These are phyloP conservation scores for Nakazawaea pomicola DNA, from an alignment of 805 yeast genomes.

Conservation along the genomic window DNA sequence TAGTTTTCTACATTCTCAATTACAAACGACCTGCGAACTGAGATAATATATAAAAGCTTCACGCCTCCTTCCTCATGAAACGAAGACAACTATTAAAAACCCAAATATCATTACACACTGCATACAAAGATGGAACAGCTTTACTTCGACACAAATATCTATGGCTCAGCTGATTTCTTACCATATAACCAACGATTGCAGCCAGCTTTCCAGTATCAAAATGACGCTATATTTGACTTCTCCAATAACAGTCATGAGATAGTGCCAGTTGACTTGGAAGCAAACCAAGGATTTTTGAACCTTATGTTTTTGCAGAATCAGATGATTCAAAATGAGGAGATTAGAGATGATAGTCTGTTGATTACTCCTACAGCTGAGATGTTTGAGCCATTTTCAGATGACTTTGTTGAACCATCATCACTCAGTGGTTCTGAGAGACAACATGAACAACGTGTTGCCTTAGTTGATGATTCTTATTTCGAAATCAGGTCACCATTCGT, in stretches of 20 bases:
- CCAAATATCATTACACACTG: too few relatives aligned
- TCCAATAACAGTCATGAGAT: background rate
- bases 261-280: slow-evolving; percentile 4
- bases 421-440: background rate
- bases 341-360: background rate
- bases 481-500: slow-evolving; percentile 2
- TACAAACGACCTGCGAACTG: too few relatives aligned
- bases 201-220: slow-evolving; percentile 1
- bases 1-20: too few relatives aligned
- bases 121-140: slow-evolving; percentile 7
- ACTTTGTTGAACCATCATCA: background rate
- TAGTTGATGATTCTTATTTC: background rate
- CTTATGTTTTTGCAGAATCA: slow-evolving; percentile 9
- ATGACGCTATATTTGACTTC: background rate
- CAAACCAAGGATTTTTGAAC: slow-evolving; percentile 7
- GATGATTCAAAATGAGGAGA: slow-evolving; percentile 2
- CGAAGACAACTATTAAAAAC: too few relatives aligned
- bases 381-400: background rate
- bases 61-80: background rate
- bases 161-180: background rate
- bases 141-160: slow-evolving; percentile 6
- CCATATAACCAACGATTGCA: slow-evolving; percentile 1
- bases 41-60: too few relatives aligned
- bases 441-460: background rate
- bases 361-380: slow-evolving; percentile 9